A percentile compares a stretch with the other conserved stretches of the same genome.
Evolutionary conservation across 371 early-diverging fungal species (phyloP).

Genomic region (Chytridiales sp.): DNA sequence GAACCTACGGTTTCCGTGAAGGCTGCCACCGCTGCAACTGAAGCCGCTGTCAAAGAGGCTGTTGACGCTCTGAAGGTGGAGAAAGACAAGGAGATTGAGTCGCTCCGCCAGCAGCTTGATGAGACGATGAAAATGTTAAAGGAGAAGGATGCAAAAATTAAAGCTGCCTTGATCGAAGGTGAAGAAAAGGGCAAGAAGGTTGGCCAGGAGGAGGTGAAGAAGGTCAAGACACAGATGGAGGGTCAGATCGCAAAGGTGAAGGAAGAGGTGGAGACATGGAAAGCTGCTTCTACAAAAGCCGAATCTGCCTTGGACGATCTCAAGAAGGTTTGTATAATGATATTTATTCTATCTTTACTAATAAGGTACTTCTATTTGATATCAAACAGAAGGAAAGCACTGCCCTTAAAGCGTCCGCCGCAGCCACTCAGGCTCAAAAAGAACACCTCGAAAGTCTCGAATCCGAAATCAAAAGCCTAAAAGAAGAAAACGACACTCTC

Average conservation of each 20-base stretch:
- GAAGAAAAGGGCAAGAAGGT: slow-evolving; percentile 24
- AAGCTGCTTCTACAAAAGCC: slow-evolving; percentile 8
- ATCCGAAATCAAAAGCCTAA: slow-evolving; percentile 8
- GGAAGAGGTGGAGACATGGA: slow-evolving; percentile 21
- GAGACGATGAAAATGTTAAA: slow-evolving; percentile 22
- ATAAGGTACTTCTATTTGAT: neutral
- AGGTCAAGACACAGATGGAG: slow-evolving; percentile 3
- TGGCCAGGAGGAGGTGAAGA: slow-evolving; percentile 22
- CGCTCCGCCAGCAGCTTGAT: slow-evolving; percentile 22
- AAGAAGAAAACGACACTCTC: slow-evolving; percentile 5
- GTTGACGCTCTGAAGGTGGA: neutral
- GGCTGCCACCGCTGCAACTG: slow-evolving; percentile 6
- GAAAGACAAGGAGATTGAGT: slow-evolving; percentile 6
- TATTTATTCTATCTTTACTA: neutral
- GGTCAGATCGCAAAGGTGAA: neutral
- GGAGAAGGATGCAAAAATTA: slow-evolving; percentile 18
- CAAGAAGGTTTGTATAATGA: neutral
- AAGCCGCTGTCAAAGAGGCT: slow-evolving; percentile 5
- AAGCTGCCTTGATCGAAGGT: slow-evolving; percentile 13
- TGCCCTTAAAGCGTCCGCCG: slow-evolving; percentile 14
- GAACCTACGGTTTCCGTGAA: slow-evolving; percentile 7
- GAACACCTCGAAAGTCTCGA: slow-evolving; percentile 22
- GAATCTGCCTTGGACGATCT: neutral
- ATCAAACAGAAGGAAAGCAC: slow-evolving; percentile 24
- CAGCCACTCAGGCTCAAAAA: slow-evolving; percentile 23